phyloP scores from a whole-genome alignment of 2,329 filamentous ascomycete species.

The Spiromastix sp. region DNA sequence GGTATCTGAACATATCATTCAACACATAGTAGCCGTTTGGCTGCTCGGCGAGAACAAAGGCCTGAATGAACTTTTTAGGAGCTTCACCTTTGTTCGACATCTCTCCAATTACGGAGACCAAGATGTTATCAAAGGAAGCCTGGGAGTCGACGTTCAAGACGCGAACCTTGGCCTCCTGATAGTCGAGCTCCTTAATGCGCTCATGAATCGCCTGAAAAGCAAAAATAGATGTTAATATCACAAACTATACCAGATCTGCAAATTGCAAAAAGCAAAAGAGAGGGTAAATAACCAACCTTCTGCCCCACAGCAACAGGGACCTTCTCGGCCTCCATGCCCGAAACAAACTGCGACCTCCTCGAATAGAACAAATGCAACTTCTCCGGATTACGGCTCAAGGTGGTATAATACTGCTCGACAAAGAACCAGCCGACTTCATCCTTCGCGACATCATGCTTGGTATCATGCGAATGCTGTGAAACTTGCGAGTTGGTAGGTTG shows the following conservation, averaged over 20 bases:
- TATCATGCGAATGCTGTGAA: constrained; percentile 28
- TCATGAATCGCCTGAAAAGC: constrained; percentile 70
- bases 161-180: constrained; percentile 96
- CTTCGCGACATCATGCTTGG: constrained; percentile 50
- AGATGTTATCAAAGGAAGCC: constrained; percentile 81
- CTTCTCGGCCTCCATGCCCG: constrained; percentile 81
- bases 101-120: constrained; percentile 96
- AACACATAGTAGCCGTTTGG: constrained; percentile 96
- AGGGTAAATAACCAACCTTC: constrained; percentile 49
- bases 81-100: constrained; percentile 88
- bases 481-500: constrained; percentile 31
- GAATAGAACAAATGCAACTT: constrained; percentile 95
- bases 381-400: constrained; percentile 84
- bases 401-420: constrained; percentile 98
- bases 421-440: constrained; percentile 99
- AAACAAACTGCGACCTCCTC: constrained; percentile 91
- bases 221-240: constrained; percentile 10
- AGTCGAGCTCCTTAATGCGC: constrained; percentile 83
- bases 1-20: constrained; percentile 95
- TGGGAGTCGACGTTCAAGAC: constrained; percentile 97
- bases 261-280: not conserved
- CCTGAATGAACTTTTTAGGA: constrained; percentile 94
- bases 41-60: constrained; percentile 92
- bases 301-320: constrained; percentile 79
- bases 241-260: no score